Conservation (phyloP, 352 stramenopile genomes). For the Phytophthora syringae region DNA sequence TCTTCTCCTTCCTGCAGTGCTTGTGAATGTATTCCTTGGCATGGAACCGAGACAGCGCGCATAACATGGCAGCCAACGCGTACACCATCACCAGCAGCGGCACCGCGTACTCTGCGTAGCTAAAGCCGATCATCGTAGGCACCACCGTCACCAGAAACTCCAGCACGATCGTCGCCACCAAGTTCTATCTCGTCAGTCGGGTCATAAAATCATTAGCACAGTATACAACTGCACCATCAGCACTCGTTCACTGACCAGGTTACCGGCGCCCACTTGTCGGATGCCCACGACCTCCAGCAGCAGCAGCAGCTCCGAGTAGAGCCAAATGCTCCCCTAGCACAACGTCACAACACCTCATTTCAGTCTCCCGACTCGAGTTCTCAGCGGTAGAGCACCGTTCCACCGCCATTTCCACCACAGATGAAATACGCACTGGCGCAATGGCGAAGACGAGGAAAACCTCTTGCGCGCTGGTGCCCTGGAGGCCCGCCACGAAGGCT, state of each 20-base stretch:
- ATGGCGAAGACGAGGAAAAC: constrained; percentile 82
- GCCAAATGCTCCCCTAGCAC: constrained; percentile 74
- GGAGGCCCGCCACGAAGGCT: constrained; percentile 74
- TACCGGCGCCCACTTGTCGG: constrained; percentile 52
- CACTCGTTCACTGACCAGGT: constrained; percentile 42
- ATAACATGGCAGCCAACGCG: constrained; percentile 52
- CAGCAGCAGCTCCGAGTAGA: constrained; percentile 85
- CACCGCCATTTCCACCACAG: constrained; percentile 8
- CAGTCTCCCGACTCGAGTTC: constrained; percentile 18
- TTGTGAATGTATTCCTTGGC: constrained; percentile 78
- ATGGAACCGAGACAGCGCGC: constrained; percentile 72
- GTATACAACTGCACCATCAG: background rate
- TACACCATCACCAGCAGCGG: constrained; percentile 71
- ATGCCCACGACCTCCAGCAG: constrained; percentile 74
- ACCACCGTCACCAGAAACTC: constrained; percentile 76
- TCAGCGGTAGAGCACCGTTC: constrained; percentile 6
- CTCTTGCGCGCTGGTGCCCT: constrained; percentile 73
- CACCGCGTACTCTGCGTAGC: constrained; percentile 60
- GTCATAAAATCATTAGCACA: constrained; percentile 1
- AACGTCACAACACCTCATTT: constrained; percentile 27
- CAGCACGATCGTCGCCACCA: constrained; percentile 61
- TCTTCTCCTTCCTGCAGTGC: constrained; percentile 83
- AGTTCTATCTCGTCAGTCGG: constrained; percentile 32
- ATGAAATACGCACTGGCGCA: constrained; percentile 56
- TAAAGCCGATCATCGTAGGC: constrained; percentile 80